Percentiles rank a stretch among this genome's conserved stretches.
phyloP scores from a whole-genome alignment of 2,329 filamentous ascomycete genomes.

The Hymenoscyphus albidus region DNA sequence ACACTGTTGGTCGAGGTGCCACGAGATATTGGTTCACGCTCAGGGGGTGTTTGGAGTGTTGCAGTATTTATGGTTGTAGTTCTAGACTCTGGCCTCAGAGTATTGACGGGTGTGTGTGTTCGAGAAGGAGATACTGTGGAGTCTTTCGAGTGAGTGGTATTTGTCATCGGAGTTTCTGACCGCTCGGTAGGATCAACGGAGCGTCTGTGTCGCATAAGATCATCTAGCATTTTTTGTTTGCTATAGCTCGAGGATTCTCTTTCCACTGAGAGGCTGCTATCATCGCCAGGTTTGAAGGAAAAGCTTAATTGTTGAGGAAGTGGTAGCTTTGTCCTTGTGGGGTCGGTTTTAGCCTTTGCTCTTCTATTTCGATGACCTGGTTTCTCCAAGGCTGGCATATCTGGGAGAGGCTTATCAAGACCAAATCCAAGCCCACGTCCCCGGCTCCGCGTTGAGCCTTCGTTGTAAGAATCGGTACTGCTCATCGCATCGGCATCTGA shows the following conservation, averaged over 20 bases:
- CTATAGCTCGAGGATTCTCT: not conserved
- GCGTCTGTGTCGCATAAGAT: constrained; percentile 11
- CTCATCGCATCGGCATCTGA: constrained; percentile 12
- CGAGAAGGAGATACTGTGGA: not conserved
- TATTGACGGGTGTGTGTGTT: not conserved
- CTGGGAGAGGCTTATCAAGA: constrained; percentile 5
- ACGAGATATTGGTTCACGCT: constrained; percentile 13
- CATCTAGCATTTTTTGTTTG: constrained; percentile 9
- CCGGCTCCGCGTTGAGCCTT: not conserved
- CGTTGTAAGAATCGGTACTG: not conserved
- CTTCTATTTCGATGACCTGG: not conserved
- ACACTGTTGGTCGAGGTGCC: constrained; percentile 27
- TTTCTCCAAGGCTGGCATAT: not conserved
- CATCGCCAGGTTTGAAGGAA: constrained; percentile 30
- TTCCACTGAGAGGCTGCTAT: constrained; percentile 17
- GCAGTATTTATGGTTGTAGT: not conserved
- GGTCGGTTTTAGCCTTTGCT: not conserved
- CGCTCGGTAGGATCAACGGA: not conserved
- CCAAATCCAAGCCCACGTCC: constrained; percentile 9
- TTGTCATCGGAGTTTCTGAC: constrained; percentile 1
- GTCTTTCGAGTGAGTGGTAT: not conserved
- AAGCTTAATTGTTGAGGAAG: constrained; percentile 16
- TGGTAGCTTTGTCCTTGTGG: not conserved
- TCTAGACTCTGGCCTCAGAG: not conserved
- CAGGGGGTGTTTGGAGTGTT: not conserved